phyloP scores from a whole-genome alignment of 2,329 filamentous ascomycete genomes.

The Aspergillus eucalypticola region DNA sequence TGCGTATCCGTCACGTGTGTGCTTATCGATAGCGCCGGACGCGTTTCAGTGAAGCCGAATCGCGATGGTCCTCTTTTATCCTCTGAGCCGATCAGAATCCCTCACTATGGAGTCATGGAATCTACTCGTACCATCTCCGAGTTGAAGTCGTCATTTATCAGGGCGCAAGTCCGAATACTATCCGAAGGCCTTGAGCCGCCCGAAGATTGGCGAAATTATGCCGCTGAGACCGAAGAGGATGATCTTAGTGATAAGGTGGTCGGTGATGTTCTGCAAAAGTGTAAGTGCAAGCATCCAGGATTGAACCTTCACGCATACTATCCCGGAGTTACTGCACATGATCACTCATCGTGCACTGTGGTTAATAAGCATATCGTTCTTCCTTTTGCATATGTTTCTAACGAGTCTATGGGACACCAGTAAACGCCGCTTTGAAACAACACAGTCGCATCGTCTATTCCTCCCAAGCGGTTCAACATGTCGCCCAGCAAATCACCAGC shows the following conservation, averaged over 20 bases:
- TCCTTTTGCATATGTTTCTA: neutral
- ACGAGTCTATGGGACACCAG: slow-evolving; percentile 29
- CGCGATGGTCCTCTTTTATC: neutral
- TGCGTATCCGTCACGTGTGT: slow-evolving; percentile 16
- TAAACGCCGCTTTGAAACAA: slow-evolving; percentile 53
- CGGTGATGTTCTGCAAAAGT: slow-evolving; percentile 54
- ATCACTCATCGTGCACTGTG: neutral
- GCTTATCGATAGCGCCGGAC: slow-evolving; percentile 16
- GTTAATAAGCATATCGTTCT: neutral
- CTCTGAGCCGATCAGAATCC: neutral
- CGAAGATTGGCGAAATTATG: slow-evolving; percentile 49
- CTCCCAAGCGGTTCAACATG: slow-evolving; percentile 56
- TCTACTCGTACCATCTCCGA: slow-evolving; percentile 49
- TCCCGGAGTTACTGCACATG: neutral
- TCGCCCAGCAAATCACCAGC: slow-evolving; percentile 57
- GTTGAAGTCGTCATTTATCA: slow-evolving; percentile 54
- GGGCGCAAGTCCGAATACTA: slow-evolving; percentile 54
- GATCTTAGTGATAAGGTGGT: slow-evolving; percentile 52
- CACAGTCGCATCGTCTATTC: slow-evolving; percentile 57
- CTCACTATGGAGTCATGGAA: slow-evolving; percentile 37
- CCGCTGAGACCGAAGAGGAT: slow-evolving; percentile 43
- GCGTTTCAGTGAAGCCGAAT: slow-evolving; percentile 8
- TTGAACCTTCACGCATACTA: neutral
- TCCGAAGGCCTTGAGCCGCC: slow-evolving; percentile 51
- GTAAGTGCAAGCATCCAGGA: slow-evolving; percentile 31